Base-by-base conservation (phyloP, 2,329 filamentous ascomycete genomes). In the Tympanopsis confertula region DNA sequence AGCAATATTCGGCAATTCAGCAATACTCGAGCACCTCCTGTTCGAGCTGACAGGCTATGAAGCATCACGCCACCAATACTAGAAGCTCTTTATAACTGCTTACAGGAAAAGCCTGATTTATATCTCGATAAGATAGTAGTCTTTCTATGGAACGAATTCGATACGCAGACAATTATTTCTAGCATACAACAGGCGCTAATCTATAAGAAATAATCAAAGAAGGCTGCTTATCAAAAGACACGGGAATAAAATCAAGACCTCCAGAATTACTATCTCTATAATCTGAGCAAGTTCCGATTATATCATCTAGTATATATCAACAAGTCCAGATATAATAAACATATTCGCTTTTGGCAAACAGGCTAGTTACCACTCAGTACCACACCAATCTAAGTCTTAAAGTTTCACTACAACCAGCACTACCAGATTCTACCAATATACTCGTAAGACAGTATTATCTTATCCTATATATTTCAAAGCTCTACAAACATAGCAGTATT, bases 241-340 rank as follows among this genome's bases (percentile, higher is more conserved):
- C 50, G 46, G 40, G 47, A 54, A 43, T 46, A 38, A 28, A 53
- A 50, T 45, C 30, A 43, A 15, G 49, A 55, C 24, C 40, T 57
- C 37, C 46, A 47, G 42, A 50, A 54, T 40, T 45, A 45, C 35
- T 54, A 57, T 41, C 42, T 49, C 19, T 40, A 54, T 43, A 47
- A 48, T 13, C 35, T 55, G 14, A 49, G 48, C 12, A 26, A 45
- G 13, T 50, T 51, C 38, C 36, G 41, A 14, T 51, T 45, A 12
- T 50, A 51, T 42, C 46, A 53, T 20, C 43, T 53, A n/a, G 47
- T 56, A 12, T 56, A 43, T 38, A 42, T 51, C 15, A 48, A 56
- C 38, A 44, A 59, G 42, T 54, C 53, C 37, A 46, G 50, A 13
- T 54, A 44, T 42, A 48, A 57, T 41, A 54, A 53, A 42, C 47